These are phyloP conservation scores for Linum lewisii DNA, from an alignment of 345 rosid species.

Conservation along the genomic window DNA sequence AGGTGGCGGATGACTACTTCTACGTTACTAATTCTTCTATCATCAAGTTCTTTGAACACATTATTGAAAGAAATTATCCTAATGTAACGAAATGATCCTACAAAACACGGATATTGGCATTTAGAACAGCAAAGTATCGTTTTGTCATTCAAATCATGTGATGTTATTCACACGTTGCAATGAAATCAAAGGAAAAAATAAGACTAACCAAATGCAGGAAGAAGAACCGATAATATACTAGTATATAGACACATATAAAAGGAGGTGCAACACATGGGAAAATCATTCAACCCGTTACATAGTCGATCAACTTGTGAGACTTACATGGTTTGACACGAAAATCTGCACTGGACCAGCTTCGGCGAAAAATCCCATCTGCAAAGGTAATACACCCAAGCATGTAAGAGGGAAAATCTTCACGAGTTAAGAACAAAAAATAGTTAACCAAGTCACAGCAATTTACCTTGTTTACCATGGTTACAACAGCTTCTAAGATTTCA, in stretches of 20 bases:
- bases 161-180: no score
- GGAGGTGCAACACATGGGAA: no score
- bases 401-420: neutral
- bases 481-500: slow-evolving; percentile 87
- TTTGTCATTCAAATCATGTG: no score
- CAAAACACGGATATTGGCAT: neutral
- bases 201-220: no score
- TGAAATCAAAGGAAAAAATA: no score
- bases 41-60: neutral
- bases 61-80: no score
- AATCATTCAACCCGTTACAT: neutral
- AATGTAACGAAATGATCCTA: neutral
- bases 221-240: neutral
- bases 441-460: neutral
- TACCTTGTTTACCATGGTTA: slow-evolving; percentile 86
- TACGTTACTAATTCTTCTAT: neutral
- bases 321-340: slow-evolving; percentile 89
- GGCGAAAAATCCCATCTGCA: slow-evolving; percentile 92
- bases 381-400: neutral
- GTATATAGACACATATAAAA: neutral
- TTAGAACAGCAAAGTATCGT: neutral
- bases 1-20: neutral
- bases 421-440: neutral
- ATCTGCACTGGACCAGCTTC: slow-evolving; percentile 98
- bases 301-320: slow-evolving; percentile 11